Percentiles rank a stretch among this genome's conserved stretches.
Conservation (phyloP, 495 filamentous ascomycete genomes). For the Penicillium alfredii region DNA sequence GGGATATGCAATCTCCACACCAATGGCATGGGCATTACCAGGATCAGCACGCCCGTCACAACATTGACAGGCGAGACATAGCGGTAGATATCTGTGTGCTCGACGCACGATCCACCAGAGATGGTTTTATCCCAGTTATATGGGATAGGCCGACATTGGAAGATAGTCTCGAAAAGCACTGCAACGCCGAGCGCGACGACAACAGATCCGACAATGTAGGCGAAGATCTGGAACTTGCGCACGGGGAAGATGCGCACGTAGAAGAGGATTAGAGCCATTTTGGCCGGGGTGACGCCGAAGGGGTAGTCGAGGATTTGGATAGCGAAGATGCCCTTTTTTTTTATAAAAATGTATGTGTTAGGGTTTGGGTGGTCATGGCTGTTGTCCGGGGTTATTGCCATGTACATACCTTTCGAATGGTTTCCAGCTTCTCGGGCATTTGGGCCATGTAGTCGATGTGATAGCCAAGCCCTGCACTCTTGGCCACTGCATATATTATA, state of each 20-base stretch:
- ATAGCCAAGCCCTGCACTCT: constrained; percentile 13
- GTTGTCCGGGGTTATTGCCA: too few relatives aligned
- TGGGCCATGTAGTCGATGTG: constrained; percentile 13
- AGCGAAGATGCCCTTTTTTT: constrained; percentile 7
- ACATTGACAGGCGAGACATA: constrained; percentile 27
- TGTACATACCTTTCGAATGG: constrained; percentile 9
- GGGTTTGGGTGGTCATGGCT: too few relatives aligned
- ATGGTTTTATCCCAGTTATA: constrained; percentile 23
- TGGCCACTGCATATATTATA: constrained; percentile 9
- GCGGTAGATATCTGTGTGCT: constrained; percentile 27
- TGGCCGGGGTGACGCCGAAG: constrained; percentile 27
- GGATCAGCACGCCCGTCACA: constrained; percentile 31
- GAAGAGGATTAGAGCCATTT: constrained; percentile 39
- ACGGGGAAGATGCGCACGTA: constrained; percentile 36
- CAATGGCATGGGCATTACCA: constrained; percentile 41
- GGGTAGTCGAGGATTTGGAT: constrained; percentile 28
- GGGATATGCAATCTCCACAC: constrained; percentile 27
- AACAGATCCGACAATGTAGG: constrained; percentile 28
- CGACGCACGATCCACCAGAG: constrained; percentile 20
- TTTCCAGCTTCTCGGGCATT: constrained; percentile 8
- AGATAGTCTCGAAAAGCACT: constrained; percentile 23
- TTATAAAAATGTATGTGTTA: constrained; percentile 1
- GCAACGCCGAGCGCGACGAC: constrained; percentile 19
- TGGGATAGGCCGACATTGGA: constrained; percentile 31
- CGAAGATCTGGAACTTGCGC: constrained; percentile 17